Percentiles rank a stretch among this genome's conserved stretches.
These are phyloP conservation scores for Cenchrus purpureus DNA, from an alignment of 176 grass and related monocot genomes.

Conservation along the genomic window DNA sequence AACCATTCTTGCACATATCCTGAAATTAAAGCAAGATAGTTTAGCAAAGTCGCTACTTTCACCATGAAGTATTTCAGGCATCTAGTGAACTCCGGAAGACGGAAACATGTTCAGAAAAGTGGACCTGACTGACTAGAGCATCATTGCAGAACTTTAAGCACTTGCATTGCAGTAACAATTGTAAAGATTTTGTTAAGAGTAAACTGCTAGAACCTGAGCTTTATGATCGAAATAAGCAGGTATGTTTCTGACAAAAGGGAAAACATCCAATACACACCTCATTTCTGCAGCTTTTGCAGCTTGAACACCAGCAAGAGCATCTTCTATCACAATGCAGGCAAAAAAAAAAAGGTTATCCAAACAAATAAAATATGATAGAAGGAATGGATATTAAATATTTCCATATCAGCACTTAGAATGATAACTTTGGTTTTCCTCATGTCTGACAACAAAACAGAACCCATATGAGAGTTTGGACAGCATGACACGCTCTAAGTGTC, in stretches of 20 bases:
- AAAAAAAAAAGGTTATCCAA: slow-evolving; percentile 32
- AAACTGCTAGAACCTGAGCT: slow-evolving; percentile 22
- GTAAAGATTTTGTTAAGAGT: slow-evolving; percentile 23
- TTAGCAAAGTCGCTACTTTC: too few relatives aligned
- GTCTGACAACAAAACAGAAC: slow-evolving; percentile 3
- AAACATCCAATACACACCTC: slow-evolving; percentile 55
- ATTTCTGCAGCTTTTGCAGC: slow-evolving; percentile 94
- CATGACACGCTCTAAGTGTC: background rate
- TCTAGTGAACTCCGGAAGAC: too few relatives aligned
- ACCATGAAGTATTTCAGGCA: too few relatives aligned
- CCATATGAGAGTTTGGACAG: background rate
- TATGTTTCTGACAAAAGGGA: background rate
- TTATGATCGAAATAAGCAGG: slow-evolving; percentile 30
- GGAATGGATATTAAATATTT: background rate
- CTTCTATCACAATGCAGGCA: slow-evolving; percentile 92
- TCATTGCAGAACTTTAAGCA: slow-evolving; percentile 11
- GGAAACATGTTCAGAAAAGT: too few relatives aligned
- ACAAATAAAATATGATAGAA: slow-evolving; percentile 7
- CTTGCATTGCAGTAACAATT: slow-evolving; percentile 6
- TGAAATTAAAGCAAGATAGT: too few relatives aligned
- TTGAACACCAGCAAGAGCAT: slow-evolving; percentile 97
- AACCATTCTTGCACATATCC: too few relatives aligned
- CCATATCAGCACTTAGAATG: slow-evolving; percentile 12
- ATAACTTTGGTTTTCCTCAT: background rate
- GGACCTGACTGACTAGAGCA: too few relatives aligned